A percentile compares a stretch with the other conserved stretches of the same genome.
phyloP scores from a whole-genome alignment of 148 eudicot genomes.

The Chenopodium formosanum region DNA sequence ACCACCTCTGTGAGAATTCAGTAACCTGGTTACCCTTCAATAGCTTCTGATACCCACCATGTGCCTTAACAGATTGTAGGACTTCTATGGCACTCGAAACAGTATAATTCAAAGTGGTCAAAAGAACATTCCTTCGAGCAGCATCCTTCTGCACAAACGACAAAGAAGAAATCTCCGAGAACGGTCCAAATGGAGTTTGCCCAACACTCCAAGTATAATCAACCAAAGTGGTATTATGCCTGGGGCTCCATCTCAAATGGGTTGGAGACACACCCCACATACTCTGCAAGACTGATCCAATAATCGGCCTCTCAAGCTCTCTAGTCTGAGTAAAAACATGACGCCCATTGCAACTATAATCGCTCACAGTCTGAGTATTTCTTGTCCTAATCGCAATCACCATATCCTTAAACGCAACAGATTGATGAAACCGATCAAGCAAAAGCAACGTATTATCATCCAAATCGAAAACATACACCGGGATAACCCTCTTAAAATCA shows the following conservation, averaged over 20 bases:
- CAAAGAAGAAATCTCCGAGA: conserved; percentile 77
- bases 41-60: conserved; percentile 78
- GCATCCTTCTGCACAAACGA: conserved; percentile 98
- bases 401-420: conserved; percentile 95
- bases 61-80: conserved; percentile 71
- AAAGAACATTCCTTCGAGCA: conserved; percentile 74
- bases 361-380: conserved; percentile 91
- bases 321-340: conserved; percentile 90
- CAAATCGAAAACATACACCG: conserved; percentile 88
- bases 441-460: conserved; percentile 53
- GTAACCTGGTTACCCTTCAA: conserved; percentile 52
- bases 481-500: conserved; percentile 72
- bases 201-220: conserved; percentile 98
- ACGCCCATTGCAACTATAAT: conserved; percentile 86
- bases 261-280: conserved; percentile 99
- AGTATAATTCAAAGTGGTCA: conserved; percentile 78
- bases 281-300: conserved; percentile 91
- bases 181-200: conserved; percentile 96
- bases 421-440: conserved; percentile 96
- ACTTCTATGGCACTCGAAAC: conserved; percentile 76
- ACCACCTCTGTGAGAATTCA: conserved; percentile 85
- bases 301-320: conserved; percentile 87
- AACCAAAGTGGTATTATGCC: conserved; percentile 71
- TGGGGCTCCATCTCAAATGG: conserved; percentile 82
- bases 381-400: conserved; percentile 86